Percentiles rank a stretch among this genome's conserved stretches.
phyloP scores from a whole-genome alignment of 257 asterid genomes.

The Solanum chiquidenum region DNA sequence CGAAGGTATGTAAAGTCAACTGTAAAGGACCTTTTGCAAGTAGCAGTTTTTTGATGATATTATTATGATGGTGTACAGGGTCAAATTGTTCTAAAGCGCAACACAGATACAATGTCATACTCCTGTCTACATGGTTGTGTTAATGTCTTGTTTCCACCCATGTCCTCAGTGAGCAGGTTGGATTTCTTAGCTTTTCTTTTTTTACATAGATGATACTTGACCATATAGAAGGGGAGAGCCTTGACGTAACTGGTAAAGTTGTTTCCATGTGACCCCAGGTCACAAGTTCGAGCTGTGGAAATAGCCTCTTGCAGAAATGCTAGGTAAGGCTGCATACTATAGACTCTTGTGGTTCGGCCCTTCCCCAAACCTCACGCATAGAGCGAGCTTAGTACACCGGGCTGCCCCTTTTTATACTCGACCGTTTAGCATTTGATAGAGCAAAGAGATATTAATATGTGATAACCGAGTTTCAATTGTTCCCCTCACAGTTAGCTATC shows the following conservation, averaged over 20 bases:
- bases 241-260: too few relatives aligned
- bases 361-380: background rate
- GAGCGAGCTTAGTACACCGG: background rate
- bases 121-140: slow-evolving; percentile 59
- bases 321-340: background rate
- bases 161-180: slow-evolving; percentile 62
- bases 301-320: background rate
- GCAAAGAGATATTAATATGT: background rate
- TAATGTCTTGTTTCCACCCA: slow-evolving; percentile 72
- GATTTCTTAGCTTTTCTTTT: background rate
- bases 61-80: slow-evolving; percentile 38
- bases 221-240: background rate
- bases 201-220: background rate
- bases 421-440: background rate
- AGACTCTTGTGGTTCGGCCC: background rate
- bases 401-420: background rate
- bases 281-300: background rate
- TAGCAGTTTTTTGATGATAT: background rate
- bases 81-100: slow-evolving; percentile 70
- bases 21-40: background rate
- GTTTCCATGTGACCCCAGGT: background rate
- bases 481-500: background rate
- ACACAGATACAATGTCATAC: slow-evolving; percentile 62
- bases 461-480: background rate
- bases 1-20: slow-evolving; percentile 46